These are phyloP conservation scores for Camellia sinensis DNA, from an alignment of 148 eudicot genomes.

Conservation along the genomic window DNA sequence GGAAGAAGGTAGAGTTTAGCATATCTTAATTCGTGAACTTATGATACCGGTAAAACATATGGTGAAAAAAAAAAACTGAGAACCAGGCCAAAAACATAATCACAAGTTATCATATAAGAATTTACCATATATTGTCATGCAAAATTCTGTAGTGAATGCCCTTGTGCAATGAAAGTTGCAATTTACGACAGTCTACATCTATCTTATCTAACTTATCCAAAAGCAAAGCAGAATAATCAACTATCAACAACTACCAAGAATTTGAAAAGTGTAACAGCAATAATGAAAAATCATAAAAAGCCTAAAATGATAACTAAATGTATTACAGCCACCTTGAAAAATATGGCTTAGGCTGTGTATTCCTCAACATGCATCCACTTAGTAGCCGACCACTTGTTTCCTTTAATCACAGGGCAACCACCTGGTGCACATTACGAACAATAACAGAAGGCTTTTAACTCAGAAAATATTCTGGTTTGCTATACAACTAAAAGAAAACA, in stretches of 20 bases:
- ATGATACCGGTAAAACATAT: background rate
- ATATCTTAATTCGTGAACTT: background rate
- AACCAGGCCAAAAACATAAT: background rate
- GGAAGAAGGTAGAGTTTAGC: background rate
- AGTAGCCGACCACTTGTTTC: conserved; percentile 73
- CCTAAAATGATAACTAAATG: background rate
- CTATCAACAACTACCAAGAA: background rate
- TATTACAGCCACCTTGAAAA: conserved; percentile 12
- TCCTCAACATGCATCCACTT: conserved; percentile 77
- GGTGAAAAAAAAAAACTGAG: background rate
- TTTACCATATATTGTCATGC: background rate
- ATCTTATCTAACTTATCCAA: background rate
- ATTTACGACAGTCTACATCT: background rate
- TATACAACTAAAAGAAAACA: background rate
- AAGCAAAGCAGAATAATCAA: background rate
- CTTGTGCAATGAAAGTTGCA: background rate
- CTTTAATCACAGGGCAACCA: conserved; percentile 72
- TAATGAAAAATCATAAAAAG: background rate
- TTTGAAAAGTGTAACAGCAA: background rate
- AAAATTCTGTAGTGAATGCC: background rate
- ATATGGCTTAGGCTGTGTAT: conserved; percentile 36
- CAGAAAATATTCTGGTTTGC: background rate
- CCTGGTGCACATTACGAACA: conserved; percentile 33
- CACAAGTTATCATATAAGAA: background rate
- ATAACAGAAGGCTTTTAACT: background rate